phyloP scores from a whole-genome alignment of 1,284 basidiomycete genomes.

The Cerioporus squamosus region DNA sequence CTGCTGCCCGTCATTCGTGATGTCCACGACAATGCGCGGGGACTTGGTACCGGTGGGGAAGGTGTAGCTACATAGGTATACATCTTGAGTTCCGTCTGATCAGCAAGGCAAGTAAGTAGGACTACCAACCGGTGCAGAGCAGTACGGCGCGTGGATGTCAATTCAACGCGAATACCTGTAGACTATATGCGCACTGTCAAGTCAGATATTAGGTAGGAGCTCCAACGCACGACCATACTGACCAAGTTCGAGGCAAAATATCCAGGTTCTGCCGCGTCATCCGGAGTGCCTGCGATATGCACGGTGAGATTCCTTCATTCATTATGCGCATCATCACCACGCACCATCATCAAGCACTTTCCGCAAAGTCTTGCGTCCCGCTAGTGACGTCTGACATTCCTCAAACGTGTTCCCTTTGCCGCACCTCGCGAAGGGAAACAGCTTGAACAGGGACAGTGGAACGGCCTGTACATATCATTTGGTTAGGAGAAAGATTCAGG shows the following conservation, averaged over 20 bases:
- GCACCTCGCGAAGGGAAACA: slow-evolving; percentile 57
- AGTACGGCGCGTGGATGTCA: slow-evolving; percentile 59
- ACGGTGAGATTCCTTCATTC: too few relatives aligned
- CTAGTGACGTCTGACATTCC: slow-evolving; percentile 51
- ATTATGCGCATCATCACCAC: neutral
- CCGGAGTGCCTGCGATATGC: slow-evolving; percentile 46
- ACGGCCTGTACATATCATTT: slow-evolving; percentile 40
- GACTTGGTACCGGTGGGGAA: slow-evolving; percentile 35
- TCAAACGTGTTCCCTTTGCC: slow-evolving; percentile 45
- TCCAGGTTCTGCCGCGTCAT: slow-evolving; percentile 63
- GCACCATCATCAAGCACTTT: slow-evolving; percentile 45
- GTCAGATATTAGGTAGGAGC: neutral
- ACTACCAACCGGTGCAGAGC: slow-evolving; percentile 50
- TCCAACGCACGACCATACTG: slow-evolving; percentile 5
- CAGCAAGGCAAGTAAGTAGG: too few relatives aligned
- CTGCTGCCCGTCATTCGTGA: slow-evolving; percentile 60
- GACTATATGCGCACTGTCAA: slow-evolving; percentile 38
- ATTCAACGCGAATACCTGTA: slow-evolving; percentile 58
- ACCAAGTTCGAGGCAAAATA: slow-evolving; percentile 66
- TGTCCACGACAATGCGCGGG: slow-evolving; percentile 57
- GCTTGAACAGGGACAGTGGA: slow-evolving; percentile 64
- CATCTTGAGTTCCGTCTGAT: too few relatives aligned
- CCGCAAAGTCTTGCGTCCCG: slow-evolving; percentile 47
- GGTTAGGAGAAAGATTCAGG: too few relatives aligned
- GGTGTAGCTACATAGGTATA: slow-evolving; percentile 28